Evolutionary conservation across 495 filamentous ascomycete genomes (phyloP), one percentile per base, ranked within the genome.

Genomic region (Barbatosphaeria neglecta): DNA sequence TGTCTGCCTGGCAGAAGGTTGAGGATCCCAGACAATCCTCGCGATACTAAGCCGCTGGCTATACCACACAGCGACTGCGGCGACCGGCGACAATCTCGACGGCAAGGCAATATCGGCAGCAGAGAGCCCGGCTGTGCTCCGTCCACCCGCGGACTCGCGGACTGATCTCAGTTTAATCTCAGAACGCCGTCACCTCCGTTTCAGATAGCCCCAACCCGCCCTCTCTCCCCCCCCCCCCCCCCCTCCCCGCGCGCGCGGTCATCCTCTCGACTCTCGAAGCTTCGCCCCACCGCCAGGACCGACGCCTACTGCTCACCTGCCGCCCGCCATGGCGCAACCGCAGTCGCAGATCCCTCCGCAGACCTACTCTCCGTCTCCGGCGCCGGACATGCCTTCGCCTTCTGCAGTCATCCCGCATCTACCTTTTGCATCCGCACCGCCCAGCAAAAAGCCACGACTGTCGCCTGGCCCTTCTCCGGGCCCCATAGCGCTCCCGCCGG

Each of bases 401-500:
- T 59, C 63, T 54, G 44, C 46, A 9, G 24, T 20, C n/a, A 54
- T 48, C 7, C 50, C 51, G 6, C 55, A 57, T 16, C 49, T 53
- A 0, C 37, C 31, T 2, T 67, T 54, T 35, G 35, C 59, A 20
- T 22, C 17, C 5, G 60, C 75, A 39, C 81, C 80, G 16, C 73
- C 77, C 0, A 77, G 64, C 43, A 85, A 93, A 62, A 74, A 84
- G 39, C 77, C 77, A 46, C 78, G 79, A 18, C 65, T 87, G 13
- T 87, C 84, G 22, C 78, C 84, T 20, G 76, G 77, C 38, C 78
- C 81, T 43, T 47, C 54, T 13, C 54, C 50, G 9, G 19, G 19
- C 9, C 39, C 20, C 8, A 45, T 45, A 58, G 60, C 31, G 57
- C 64, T 37, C n/a, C n/a, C n/a, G 50, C 59, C 22, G 67, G 69